Conservation (phyloP, 345 rosid genomes). For the Aquilaria yunnanensis region DNA sequence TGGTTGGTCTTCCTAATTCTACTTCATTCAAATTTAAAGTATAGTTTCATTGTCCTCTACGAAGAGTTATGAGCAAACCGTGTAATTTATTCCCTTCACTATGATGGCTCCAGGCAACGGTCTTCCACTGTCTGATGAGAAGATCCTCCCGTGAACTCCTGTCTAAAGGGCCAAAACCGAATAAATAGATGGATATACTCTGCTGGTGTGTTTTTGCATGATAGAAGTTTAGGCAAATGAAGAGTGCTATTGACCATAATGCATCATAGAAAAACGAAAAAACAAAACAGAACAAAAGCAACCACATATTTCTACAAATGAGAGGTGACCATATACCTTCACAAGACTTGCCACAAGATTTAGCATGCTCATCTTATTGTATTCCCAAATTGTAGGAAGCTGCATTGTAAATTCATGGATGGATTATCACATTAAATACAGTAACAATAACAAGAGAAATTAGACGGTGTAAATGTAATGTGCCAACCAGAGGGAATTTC, state of each 20-base stretch:
- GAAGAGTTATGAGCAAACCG: slow-evolving; percentile 28
- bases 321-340: slow-evolving; percentile 39
- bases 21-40: no score
- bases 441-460: not conserved
- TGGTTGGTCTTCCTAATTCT: not conserved
- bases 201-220: not conserved
- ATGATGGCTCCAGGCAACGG: slow-evolving; percentile 65
- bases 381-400: slow-evolving; percentile 86
- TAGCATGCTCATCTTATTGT: slow-evolving; percentile 87
- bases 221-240: not conserved
- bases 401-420: slow-evolving; percentile 22
- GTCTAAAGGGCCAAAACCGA: slow-evolving; percentile 34
- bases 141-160: slow-evolving; percentile 90
- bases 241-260: not conserved
- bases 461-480: not conserved
- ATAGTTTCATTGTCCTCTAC: no score
- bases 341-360: slow-evolving; percentile 77
- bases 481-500: not conserved
- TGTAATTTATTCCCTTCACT: slow-evolving; percentile 71
- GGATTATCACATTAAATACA: not conserved
- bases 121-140: slow-evolving; percentile 68
- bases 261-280: not conserved
- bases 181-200: slow-evolving; percentile 8
- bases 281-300: slow-evolving; percentile 2
- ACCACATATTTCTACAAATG: not conserved